Evolutionary conservation across 2,329 filamentous ascomycete species (phyloP), one percentile per base, ranked within the genome.

Genomic region (Sclerotinia subarctica): DNA sequence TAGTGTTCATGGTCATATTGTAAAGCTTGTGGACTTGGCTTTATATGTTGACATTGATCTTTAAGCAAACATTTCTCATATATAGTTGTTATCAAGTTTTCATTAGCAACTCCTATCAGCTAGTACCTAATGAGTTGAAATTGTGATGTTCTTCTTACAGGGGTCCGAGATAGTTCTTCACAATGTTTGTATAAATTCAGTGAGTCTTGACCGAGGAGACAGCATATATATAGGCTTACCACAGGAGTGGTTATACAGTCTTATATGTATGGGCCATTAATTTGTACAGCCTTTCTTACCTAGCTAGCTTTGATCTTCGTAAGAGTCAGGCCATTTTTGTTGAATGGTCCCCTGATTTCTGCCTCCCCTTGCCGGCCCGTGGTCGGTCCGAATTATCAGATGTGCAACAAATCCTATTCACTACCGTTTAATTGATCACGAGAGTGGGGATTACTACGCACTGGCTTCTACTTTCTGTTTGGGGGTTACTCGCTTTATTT

Each of bases 341-440:
- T 15, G 17, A 49, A 24, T 24, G 44, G 26, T 62, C 26, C 58
- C 13, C 26, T 49, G 44, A 17, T 62, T 35, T 32, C 44, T 49
- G 21, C 29, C 24, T 15, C 13, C 21, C 44, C 29, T 38, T 49
- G 35, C 19, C 58, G 26, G 44, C 29, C 59, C 46, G 46, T 19
- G 59, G 21, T 62, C 59, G 59, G 59, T 51, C 59, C 59, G 59
- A 62, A n/a, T 62, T 19, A 19, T 38, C 15, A 62, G 59, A 62
- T 21, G 11, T 62, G 59, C 59, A 62, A 62, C 59, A 44, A 51
- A 62, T 56, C 15, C 32, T 15, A 8, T 35, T 56, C 29, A n/a
- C 29, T 56, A n/a, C 38, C 5, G 24, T 47, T 26, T 10, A 49
- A n/a, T n/a, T 62, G 26, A 35, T 62, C 58, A 62, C 44, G 6